phyloP scores from a whole-genome alignment of 2,329 filamentous ascomycete species.

The Didymella exigua region DNA sequence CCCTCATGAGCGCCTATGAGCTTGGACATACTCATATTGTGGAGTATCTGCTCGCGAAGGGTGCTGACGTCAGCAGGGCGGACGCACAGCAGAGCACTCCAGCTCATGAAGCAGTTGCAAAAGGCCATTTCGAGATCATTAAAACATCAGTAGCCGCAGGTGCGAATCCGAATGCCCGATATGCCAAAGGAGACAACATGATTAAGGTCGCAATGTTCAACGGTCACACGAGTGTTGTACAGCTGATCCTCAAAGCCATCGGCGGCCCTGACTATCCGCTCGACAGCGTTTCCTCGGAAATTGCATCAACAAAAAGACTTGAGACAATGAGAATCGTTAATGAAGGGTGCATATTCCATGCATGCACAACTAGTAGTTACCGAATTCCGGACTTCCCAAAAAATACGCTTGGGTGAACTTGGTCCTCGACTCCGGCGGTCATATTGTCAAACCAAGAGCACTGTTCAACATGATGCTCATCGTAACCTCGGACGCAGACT shows the following conservation, averaged over 20 bases:
- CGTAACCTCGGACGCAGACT: constrained; percentile 18
- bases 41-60: constrained; percentile 23
- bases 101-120: constrained; percentile 22
- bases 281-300: constrained; percentile 26
- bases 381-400: background rate
- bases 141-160: constrained; percentile 19
- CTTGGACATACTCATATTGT: constrained; percentile 22
- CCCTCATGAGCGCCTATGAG: constrained; percentile 23
- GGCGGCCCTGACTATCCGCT: constrained; percentile 25
- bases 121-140: constrained; percentile 19
- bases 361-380: constrained; percentile 14
- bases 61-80: constrained; percentile 22
- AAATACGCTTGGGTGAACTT: constrained; percentile 28
- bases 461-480: constrained; percentile 21
- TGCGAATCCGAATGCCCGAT: constrained; percentile 8
- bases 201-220: constrained; percentile 23
- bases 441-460: constrained; percentile 21
- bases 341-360: constrained; percentile 20
- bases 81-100: constrained; percentile 20
- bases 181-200: background rate
- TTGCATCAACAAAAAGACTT: constrained; percentile 23
- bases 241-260: constrained; percentile 22
- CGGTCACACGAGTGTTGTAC: constrained; percentile 13
- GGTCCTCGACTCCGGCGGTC: constrained; percentile 27
- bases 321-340: constrained; percentile 17